A percentile compares a stretch with the other conserved stretches of the same genome.
phyloP scores from a whole-genome alignment of 2,329 filamentous ascomycete genomes.

The Xylariaceae sp. region DNA sequence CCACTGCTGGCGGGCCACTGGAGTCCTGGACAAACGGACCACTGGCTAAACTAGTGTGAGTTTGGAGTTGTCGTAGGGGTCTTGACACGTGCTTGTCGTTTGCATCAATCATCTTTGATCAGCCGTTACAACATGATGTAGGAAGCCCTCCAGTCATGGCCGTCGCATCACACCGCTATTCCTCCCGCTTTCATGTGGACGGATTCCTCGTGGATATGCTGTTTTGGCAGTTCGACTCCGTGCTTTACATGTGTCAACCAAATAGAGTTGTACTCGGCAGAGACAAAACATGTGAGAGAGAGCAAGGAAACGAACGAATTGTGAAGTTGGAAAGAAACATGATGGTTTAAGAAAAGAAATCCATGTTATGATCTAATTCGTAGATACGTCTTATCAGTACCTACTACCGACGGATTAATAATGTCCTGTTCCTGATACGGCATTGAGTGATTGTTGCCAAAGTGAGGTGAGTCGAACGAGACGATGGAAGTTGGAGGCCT shows the following conservation, averaged over 20 bases:
- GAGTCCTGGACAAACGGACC: not conserved
- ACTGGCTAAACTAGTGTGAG: not conserved
- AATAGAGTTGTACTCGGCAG: not conserved
- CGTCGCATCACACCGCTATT: not conserved
- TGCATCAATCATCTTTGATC: conserved; percentile 1
- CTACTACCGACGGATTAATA: too few relatives aligned
- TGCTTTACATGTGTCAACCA: not conserved
- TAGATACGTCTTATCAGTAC: too few relatives aligned
- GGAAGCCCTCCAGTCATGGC: not conserved
- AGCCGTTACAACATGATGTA: not conserved
- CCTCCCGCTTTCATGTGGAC: not conserved
- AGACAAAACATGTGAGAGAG: not conserved
- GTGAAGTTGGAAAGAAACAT: not conserved
- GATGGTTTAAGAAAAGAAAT: too few relatives aligned
- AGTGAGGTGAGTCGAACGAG: not conserved
- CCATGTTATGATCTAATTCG: too few relatives aligned
- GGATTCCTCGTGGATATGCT: not conserved
- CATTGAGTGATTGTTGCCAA: not conserved
- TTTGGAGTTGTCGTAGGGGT: not conserved
- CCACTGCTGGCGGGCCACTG: not conserved
- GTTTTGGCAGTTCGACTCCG: not conserved
- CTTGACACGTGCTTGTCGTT: conserved; percentile 2
- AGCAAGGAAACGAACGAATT: too few relatives aligned
- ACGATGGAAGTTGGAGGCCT: not conserved
- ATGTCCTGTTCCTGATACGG: too few relatives aligned